Percentiles rank a stretch among this genome's conserved stretches.
Conservation (phyloP, 148 eudicot species). For the Rhododendron kiyosumense region DNA sequence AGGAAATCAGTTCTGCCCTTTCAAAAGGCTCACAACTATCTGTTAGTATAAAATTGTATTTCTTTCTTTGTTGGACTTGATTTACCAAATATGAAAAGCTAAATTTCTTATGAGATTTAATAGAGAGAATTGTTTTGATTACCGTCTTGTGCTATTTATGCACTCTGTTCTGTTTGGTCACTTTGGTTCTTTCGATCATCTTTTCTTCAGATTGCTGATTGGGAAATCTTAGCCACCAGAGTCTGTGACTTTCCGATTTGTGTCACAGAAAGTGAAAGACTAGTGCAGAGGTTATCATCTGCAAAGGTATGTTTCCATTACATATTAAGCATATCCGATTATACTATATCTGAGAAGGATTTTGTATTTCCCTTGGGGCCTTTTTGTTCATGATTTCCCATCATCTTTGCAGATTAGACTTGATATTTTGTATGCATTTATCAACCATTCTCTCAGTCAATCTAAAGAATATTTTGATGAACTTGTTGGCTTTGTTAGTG, state of each 20-base stretch:
- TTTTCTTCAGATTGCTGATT: constrained; percentile 47
- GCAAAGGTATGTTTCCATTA: constrained; percentile 47
- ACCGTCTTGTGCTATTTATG: background rate
- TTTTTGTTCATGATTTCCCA: background rate
- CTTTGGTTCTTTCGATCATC: background rate
- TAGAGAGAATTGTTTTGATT: background rate
- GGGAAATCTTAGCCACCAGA: constrained; percentile 50
- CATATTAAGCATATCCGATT: background rate
- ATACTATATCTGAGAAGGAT: background rate
- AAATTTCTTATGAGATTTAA: background rate
- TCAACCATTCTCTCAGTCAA: background rate
- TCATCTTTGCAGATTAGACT: background rate
- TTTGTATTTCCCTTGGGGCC: background rate
- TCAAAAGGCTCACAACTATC: constrained; percentile 31
- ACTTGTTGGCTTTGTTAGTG: background rate
- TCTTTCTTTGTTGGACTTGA: background rate
- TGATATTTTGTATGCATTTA: background rate
- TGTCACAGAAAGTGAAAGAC: constrained; percentile 53
- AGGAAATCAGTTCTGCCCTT: constrained; percentile 54
- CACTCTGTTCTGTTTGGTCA: background rate
- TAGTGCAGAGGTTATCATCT: constrained; percentile 45
- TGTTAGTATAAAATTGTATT: constrained; percentile 35
- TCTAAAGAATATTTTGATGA: constrained; percentile 4
- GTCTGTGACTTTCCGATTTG: constrained; percentile 47
- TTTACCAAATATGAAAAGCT: background rate